These are phyloP conservation scores for Corylus heterophylla DNA, from an alignment of 306 rosid genomes.

Conservation along the genomic window DNA sequence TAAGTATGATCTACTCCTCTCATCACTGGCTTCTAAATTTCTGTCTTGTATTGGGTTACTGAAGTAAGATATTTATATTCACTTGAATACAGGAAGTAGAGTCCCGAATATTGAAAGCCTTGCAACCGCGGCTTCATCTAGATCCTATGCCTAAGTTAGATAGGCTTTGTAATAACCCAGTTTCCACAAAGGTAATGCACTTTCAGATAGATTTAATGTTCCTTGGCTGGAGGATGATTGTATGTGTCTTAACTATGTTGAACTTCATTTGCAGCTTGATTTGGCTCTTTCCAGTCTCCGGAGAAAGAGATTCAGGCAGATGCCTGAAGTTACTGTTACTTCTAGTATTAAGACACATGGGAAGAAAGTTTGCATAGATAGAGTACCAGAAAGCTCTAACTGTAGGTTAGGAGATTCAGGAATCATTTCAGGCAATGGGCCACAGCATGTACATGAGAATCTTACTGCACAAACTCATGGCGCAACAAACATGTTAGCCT, in stretches of 20 bases:
- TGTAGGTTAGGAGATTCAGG: conserved; percentile 66
- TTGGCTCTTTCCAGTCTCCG: conserved; percentile 48
- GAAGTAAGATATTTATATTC: conserved; percentile 26
- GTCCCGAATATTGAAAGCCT: conserved; percentile 77
- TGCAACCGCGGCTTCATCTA: conserved; percentile 80
- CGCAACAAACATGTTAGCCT: conserved; percentile 48
- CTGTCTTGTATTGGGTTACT: conserved; percentile 29
- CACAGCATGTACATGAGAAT: conserved; percentile 62
- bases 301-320: conserved; percentile 76
- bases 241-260: conserved; percentile 34
- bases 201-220: conserved; percentile 19
- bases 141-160: conserved; percentile 88
- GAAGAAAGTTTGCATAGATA: conserved; percentile 82
- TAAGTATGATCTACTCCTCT: conserved; percentile 38
- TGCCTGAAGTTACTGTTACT: conserved; percentile 70
- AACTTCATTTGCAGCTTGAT: conserved; percentile 64
- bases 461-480: conserved; percentile 49
- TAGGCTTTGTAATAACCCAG: conserved; percentile 62
- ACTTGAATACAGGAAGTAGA: conserved; percentile 73
- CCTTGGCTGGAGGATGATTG: conserved; percentile 25
- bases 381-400: conserved; percentile 64
- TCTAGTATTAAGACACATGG: conserved; percentile 64
- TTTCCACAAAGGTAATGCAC: conserved; percentile 65
- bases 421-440: conserved; percentile 52
- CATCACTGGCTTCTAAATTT: conserved; percentile 19